Base-by-base conservation (phyloP, 2,329 filamentous ascomycete genomes). In the Fusarium goolgardi region DNA sequence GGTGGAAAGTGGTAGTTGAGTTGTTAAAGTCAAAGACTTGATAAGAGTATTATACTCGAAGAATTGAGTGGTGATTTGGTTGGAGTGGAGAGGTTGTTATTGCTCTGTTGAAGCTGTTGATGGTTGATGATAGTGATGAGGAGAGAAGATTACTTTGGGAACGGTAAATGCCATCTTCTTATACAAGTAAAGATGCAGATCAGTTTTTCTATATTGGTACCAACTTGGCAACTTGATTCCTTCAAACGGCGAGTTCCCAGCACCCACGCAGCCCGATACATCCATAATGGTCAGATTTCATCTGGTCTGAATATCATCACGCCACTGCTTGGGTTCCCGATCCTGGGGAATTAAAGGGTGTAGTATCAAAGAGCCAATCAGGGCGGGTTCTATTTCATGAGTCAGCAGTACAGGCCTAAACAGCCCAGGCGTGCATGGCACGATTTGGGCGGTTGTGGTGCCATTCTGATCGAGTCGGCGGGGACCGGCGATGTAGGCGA, bases 281-380 rank as follows among this genome's bases (percentile, higher is more conserved):
- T 60, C 65, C 71, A 73, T 73, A 61, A 55, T 74, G 71, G 72
- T 71, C 72, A 74, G 72, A 74, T 74, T 70, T 56, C 63, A 65
- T 66, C 57, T 67, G 65, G 65, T 64, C 56, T 67, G 62, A 55
- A 70, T 55, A 45, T 44, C 37, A 74, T 74, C 72, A 71, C 74
- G 55, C 72, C 72, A 74, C 64, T 52, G 47, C 39, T 43, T 40
- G 49, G 57, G 59, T 53, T 55, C 58, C 59, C 46, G 47, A 65
- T 67, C 52, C 68, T 58, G 56, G 65, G 67, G 54, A 55, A 61
- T 32, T 59, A 25, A 37, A 49, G 59, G 44, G 56, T 57, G 57
- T 41, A 39, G 46, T 32, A 18, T n/a, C 15, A 32, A 31, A 34
- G 15, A 31, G 27, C 72, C 72, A 74, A 74, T 74, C 27, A 29